Evolutionary conservation across 306 rosid species (phyloP).

Genomic region (Pyrus communis): DNA sequence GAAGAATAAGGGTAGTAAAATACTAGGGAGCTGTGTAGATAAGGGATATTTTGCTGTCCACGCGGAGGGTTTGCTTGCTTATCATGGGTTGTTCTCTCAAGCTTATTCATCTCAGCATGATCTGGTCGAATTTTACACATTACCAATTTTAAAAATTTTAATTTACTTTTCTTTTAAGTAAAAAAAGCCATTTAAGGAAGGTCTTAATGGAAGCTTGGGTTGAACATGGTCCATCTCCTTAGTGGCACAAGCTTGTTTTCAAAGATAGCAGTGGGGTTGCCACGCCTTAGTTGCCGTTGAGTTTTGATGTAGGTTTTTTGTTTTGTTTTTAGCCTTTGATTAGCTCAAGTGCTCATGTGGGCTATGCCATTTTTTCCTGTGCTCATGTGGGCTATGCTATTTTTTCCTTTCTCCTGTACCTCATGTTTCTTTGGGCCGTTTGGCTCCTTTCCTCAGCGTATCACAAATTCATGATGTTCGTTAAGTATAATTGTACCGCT

Average conservation of each 20-base stretch:
- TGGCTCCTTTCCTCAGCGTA: too few species aligned
- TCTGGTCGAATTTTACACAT: neutral
- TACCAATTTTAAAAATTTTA: neutral
- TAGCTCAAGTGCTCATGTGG: too few species aligned
- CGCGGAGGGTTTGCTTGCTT: neutral
- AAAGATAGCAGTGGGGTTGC: neutral
- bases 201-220: neutral
- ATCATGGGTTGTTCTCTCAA: neutral
- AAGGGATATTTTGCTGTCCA: neutral
- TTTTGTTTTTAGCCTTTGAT: neutral
- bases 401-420: too few species aligned
- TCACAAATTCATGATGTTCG: neutral
- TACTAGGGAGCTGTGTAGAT: too few species aligned
- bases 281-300: too few species aligned
- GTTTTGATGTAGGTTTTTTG: neutral
- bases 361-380: too few species aligned
- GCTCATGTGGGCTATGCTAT: too few species aligned
- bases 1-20: too few species aligned
- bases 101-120: neutral
- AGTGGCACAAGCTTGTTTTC: neutral
- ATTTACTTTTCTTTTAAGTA: too few species aligned
- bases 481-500: neutral
- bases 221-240: neutral
- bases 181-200: too few species aligned
- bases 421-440: too few species aligned